phyloP scores from a whole-genome alignment of 2,329 filamentous ascomycete genomes.

The Xylariaceae sp. region DNA sequence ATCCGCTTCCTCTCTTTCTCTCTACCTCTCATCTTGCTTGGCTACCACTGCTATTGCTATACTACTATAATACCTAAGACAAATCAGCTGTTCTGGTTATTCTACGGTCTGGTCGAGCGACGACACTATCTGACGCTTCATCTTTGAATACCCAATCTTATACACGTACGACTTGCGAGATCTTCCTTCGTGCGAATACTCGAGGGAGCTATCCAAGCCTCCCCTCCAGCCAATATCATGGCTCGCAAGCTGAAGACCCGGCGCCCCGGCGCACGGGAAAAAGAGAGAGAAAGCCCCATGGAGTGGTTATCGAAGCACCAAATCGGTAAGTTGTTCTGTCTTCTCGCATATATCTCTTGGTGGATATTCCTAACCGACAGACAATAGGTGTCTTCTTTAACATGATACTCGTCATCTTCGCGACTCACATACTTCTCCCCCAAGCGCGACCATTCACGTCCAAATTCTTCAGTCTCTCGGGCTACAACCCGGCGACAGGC shows the following conservation, averaged over 20 bases:
- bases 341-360: background rate
- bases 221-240: conserved; percentile 4
- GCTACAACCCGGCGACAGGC: conserved; percentile 64
- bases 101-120: background rate
- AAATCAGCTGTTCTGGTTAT: background rate
- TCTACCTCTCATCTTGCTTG: no score
- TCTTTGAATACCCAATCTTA: background rate
- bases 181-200: background rate
- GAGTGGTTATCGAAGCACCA: conserved; percentile 18
- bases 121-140: background rate
- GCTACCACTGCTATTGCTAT: no score
- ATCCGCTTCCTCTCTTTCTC: background rate
- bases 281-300: conserved; percentile 2
- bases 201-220: background rate
- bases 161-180: background rate
- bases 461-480: conserved; percentile 81
- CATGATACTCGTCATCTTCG: conserved; percentile 69
- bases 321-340: conserved; percentile 11
- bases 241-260: conserved; percentile 6
- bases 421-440: conserved; percentile 74
- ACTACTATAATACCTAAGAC: no score
- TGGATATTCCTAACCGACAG: conserved; percentile 4
- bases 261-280: conserved; percentile 7
- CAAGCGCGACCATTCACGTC: conserved; percentile 66
- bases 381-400: conserved; percentile 70